These are phyloP conservation scores for Komagataella mondaviorum DNA, from an alignment of 805 yeast species.

Conservation along the genomic window DNA sequence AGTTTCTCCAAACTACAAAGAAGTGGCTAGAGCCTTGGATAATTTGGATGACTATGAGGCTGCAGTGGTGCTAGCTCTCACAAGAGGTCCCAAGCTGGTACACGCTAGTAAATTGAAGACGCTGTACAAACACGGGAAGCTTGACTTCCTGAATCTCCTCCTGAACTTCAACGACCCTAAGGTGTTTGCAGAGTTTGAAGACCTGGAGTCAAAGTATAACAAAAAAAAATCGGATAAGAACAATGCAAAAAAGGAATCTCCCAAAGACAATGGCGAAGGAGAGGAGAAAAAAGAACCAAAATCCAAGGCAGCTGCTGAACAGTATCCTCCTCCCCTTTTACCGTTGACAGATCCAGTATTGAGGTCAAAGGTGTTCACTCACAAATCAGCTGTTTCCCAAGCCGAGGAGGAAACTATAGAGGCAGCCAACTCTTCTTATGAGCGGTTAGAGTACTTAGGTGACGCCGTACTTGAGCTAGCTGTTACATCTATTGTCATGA, in stretches of 20 bases:
- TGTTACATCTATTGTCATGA: conserved; percentile 57
- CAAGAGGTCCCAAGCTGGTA: conserved; percentile 38
- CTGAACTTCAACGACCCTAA: conserved; percentile 22
- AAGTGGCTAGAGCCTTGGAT: not conserved
- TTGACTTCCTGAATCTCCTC: conserved; percentile 45
- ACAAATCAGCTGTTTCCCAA: conserved; percentile 56
- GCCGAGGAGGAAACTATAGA: conserved; percentile 43
- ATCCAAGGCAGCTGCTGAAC: conserved; percentile 6
- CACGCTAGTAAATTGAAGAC: conserved; percentile 50
- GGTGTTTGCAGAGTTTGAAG: conserved; percentile 7
- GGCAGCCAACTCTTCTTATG: conserved; percentile 56
- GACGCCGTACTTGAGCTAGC: conserved; percentile 70
- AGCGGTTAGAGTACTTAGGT: conserved; percentile 81
- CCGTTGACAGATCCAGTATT: conserved; percentile 44
- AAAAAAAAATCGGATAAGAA: not conserved
- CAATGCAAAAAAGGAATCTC: not conserved
- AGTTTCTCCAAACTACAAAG: not conserved
- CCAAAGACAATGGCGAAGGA: not conserved
- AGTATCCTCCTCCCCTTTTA: conserved; percentile 63
- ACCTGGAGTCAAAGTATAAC: not conserved
- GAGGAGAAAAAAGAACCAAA: conserved; percentile 5
- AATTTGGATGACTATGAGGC: not conserved
- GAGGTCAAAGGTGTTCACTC: conserved; percentile 63
- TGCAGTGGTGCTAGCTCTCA: conserved; percentile 16
- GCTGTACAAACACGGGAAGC: conserved; percentile 30